A percentile compares a stretch with the other conserved stretches of the same genome.
phyloP scores from a whole-genome alignment of 2,329 filamentous ascomycete genomes.

The Pseudogymnoascus sp. region DNA sequence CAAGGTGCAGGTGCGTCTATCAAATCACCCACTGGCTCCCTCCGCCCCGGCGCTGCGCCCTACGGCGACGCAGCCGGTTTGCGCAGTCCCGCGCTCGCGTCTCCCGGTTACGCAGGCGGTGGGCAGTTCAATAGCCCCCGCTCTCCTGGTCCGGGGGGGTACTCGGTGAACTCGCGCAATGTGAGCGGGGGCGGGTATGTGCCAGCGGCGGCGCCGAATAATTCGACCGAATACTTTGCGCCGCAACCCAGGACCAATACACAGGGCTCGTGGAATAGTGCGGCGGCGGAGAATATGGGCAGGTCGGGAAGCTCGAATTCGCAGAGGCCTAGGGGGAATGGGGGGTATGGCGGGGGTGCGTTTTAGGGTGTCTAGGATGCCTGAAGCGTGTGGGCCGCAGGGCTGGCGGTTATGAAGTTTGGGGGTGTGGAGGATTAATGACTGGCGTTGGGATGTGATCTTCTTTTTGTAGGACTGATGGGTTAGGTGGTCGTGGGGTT shows the following conservation, averaged over 20 bases:
- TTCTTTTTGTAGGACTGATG: not conserved
- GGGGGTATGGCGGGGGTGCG: not conserved
- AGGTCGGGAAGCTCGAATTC: not conserved
- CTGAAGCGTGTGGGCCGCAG: not conserved
- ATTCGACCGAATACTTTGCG: not conserved
- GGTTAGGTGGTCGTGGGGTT: not conserved
- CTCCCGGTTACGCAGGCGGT: not conserved
- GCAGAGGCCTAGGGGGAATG: constrained; percentile 4
- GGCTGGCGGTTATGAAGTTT: not conserved
- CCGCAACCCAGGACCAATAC: constrained; percentile 6
- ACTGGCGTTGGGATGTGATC: not conserved
- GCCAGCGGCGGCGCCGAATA: not conserved
- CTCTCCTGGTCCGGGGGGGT: not conserved
- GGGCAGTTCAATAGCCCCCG: not conserved
- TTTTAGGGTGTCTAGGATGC: not conserved
- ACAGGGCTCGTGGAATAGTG: not conserved
- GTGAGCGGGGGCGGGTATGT: not conserved
- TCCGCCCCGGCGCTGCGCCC: not conserved
- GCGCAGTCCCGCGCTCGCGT: not conserved
- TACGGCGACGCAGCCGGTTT: constrained; percentile 1
- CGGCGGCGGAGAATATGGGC: not conserved
- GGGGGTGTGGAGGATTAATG: not conserved
- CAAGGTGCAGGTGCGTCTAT: not conserved
- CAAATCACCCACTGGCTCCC: not conserved
- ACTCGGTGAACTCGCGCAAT: not conserved